Evolutionary conservation across 2,329 filamentous ascomycete genomes (phyloP).

Genomic region (Fusarium begoniae): DNA sequence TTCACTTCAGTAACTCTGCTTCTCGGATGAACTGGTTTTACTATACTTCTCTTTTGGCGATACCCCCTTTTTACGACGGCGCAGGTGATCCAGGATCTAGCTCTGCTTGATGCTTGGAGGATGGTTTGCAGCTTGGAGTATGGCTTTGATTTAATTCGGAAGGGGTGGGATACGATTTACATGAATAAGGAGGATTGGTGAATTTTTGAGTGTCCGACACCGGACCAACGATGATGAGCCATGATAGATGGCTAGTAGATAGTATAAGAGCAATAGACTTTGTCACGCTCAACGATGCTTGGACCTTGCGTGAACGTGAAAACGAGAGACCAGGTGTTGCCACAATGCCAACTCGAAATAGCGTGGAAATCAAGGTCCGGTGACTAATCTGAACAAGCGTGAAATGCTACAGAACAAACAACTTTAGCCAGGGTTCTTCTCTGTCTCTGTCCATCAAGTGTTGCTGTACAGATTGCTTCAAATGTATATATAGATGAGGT

Average conservation of each 20-base stretch:
- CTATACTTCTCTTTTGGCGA: conserved; percentile 48
- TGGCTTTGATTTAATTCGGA: conserved; percentile 42
- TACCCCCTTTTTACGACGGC: conserved; percentile 45
- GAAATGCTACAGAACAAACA: neutral
- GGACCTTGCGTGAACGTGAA: neutral
- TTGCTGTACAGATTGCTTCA: neutral
- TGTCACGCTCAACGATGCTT: conserved; percentile 20
- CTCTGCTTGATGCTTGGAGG: conserved; percentile 17
- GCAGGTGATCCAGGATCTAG: conserved; percentile 31
- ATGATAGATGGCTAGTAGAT: conserved; percentile 37
- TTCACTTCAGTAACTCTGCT: conserved; percentile 39
- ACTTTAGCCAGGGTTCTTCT: neutral
- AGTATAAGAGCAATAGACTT: conserved; percentile 36
- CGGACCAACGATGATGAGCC: conserved; percentile 37
- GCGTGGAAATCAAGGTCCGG: conserved; percentile 16
- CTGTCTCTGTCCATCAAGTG: no score
- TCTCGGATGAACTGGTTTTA: conserved; percentile 37
- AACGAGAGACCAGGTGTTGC: neutral
- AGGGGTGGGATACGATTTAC: conserved; percentile 40
- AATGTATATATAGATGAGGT: neutral
- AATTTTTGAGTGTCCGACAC: conserved; percentile 30
- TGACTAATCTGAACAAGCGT: conserved; percentile 23
- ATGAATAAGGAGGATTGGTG: conserved; percentile 41
- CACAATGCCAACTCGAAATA: neutral
- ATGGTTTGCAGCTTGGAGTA: conserved; percentile 46